Percentiles rank a stretch among this genome's conserved stretches.
These are phyloP conservation scores for Pyrenochaeta sp. DNA, from an alignment of 2,329 filamentous ascomycete genomes.

Conservation along the genomic window DNA sequence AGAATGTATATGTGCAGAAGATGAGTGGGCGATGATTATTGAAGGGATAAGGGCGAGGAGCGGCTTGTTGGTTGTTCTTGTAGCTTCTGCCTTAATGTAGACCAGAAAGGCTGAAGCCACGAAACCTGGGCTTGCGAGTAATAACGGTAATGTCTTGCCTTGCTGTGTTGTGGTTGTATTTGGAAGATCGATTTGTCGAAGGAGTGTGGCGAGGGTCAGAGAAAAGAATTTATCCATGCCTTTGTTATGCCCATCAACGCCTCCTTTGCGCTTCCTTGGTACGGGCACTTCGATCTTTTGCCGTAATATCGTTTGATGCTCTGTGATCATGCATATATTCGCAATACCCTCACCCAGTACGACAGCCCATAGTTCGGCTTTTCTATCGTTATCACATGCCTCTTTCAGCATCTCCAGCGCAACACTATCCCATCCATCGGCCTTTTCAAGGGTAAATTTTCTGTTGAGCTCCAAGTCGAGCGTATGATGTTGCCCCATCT, in stretches of 20 bases:
- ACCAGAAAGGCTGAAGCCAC: constrained; percentile 81
- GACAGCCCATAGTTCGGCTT: constrained; percentile 85
- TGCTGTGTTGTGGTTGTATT: constrained; percentile 48
- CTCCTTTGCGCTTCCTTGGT: constrained; percentile 72
- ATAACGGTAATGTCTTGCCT: constrained; percentile 64
- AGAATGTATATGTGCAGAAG: constrained; percentile 85
- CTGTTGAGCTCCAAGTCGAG: constrained; percentile 87
- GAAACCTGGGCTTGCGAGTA: constrained; percentile 91
- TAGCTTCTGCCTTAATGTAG: constrained; percentile 70
- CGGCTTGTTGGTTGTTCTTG: constrained; percentile 75
- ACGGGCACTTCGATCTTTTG: constrained; percentile 73
- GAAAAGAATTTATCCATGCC: constrained; percentile 81
- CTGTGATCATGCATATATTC: constrained; percentile 83
- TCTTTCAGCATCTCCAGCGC: constrained; percentile 80
- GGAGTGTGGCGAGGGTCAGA: constrained; percentile 76
- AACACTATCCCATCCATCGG: constrained; percentile 85
- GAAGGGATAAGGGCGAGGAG: constrained; percentile 70
- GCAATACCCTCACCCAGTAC: constrained; percentile 91
- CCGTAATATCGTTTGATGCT: constrained; percentile 79
- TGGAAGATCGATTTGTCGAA: constrained; percentile 78
- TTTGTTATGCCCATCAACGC: constrained; percentile 70
- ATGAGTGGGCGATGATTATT: constrained; percentile 79
- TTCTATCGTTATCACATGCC: constrained; percentile 78
- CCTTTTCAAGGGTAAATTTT: constrained; percentile 89
- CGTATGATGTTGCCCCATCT: constrained; percentile 73